phyloP scores from a whole-genome alignment of 495 filamentous ascomycete genomes.

The Neurospora sp. region DNA sequence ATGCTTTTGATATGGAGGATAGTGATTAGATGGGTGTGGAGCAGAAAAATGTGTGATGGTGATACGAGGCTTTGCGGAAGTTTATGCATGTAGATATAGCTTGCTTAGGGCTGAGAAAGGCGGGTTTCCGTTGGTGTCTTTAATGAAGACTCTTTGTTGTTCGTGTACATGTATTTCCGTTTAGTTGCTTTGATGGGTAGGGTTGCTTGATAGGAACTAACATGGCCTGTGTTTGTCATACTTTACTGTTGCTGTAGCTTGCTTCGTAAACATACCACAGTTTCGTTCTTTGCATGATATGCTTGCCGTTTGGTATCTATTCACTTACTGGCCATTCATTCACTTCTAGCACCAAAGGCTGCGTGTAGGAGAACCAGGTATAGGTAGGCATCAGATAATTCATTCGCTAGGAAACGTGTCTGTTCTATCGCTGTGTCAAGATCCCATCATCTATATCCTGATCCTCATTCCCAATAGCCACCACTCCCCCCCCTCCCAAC shows the following conservation, averaged over 20 bases:
- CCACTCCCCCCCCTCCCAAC: background rate
- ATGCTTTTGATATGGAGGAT: constrained; percentile 21
- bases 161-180: background rate
- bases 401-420: background rate
- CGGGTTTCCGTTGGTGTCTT: background rate
- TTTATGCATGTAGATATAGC: background rate
- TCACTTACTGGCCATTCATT: background rate
- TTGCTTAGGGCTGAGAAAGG: background rate
- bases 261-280: background rate
- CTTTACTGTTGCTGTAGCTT: background rate
- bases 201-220: background rate
- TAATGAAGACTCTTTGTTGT: background rate
- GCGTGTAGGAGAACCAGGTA: background rate
- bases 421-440: background rate
- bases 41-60: background rate
- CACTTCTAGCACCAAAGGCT: background rate
- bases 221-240: background rate
- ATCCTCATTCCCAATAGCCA: background rate
- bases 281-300: background rate
- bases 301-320: background rate
- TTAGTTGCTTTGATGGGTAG: background rate
- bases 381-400: background rate
- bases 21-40: constrained; percentile 8
- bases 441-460: background rate
- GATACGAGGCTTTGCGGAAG: background rate